phyloP scores from a whole-genome alignment of 2,329 filamentous ascomycete genomes.

The Botrytis medusae region DNA sequence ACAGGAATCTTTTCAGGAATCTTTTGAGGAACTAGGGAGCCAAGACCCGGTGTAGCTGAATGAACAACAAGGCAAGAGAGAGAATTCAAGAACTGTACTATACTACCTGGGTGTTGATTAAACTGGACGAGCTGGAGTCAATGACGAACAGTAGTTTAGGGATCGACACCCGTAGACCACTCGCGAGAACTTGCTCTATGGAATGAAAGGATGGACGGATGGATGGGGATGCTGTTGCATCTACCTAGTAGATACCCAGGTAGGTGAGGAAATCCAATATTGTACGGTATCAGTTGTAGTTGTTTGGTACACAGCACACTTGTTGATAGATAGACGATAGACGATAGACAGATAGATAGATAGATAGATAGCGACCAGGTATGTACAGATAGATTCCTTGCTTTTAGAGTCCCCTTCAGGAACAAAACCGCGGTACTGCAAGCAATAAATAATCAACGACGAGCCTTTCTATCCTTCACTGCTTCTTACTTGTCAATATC shows the following conservation, averaged over 20 bases:
- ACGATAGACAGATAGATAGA: background rate
- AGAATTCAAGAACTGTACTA: background rate
- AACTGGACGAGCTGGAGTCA: background rate
- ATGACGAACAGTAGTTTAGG: slow-evolving; percentile 2
- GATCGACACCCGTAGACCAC: background rate
- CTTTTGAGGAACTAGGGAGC: background rate
- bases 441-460: background rate
- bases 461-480: background rate
- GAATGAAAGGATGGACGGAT: background rate
- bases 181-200: background rate
- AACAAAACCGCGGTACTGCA: background rate
- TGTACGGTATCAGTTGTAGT: background rate
- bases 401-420: background rate
- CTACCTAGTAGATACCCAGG: background rate
- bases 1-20: background rate
- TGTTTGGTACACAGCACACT: background rate
- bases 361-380: background rate
- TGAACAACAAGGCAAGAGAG: slow-evolving; percentile 1
- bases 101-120: background rate
- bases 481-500: background rate
- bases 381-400: background rate
- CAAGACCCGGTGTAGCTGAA: background rate
- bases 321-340: no score
- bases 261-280: background rate
- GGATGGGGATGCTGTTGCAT: background rate